Percentiles rank a stretch among this genome's conserved stretches.
phyloP scores from a whole-genome alignment of 768 basidiomycete genomes.

The Collybia sp. region DNA sequence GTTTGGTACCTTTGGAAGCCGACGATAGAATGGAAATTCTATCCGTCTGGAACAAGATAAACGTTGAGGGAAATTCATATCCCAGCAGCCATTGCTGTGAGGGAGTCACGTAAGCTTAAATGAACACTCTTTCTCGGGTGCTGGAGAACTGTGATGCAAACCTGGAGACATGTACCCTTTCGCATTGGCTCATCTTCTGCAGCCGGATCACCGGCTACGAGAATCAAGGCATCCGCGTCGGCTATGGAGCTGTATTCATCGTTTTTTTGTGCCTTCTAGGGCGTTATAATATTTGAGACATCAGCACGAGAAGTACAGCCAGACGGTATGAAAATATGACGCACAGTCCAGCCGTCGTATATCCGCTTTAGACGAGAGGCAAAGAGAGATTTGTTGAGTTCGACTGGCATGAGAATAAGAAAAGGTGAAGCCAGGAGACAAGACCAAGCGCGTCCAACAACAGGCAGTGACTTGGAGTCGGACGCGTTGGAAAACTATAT shows the following conservation, averaged over 20 bases:
- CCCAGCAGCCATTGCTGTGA: constrained; percentile 91
- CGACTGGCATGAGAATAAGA: constrained; percentile 50
- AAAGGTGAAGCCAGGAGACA: constrained; percentile 10
- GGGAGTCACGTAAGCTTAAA: constrained; percentile 12
- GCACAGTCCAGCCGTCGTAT: constrained; percentile 60
- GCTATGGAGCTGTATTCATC: constrained; percentile 70
- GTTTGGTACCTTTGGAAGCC: constrained; percentile 70
- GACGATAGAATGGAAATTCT: constrained; percentile 81
- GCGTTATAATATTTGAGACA: constrained; percentile 6
- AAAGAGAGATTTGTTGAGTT: constrained; percentile 63
- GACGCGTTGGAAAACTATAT: constrained; percentile 19
- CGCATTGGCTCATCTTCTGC: constrained; percentile 87
- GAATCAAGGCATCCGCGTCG: constrained; percentile 63
- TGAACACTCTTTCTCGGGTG: not conserved
- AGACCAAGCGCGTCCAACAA: constrained; percentile 12
- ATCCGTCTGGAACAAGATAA: constrained; percentile 78
- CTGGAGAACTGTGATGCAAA: constrained; percentile 25
- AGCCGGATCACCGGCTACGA: constrained; percentile 74
- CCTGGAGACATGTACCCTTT: constrained; percentile 91
- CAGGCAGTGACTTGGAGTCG: constrained; percentile 9
- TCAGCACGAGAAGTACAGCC: constrained; percentile 4
- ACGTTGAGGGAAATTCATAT: constrained; percentile 95
- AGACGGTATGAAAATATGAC: constrained; percentile 14
- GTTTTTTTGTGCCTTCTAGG: constrained; percentile 58
- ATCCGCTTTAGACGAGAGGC: constrained; percentile 52